Percentiles rank a stretch among this genome's conserved stretches.
Conservation (phyloP, 148 eudicot genomes). For the Linanthus parryae region DNA sequence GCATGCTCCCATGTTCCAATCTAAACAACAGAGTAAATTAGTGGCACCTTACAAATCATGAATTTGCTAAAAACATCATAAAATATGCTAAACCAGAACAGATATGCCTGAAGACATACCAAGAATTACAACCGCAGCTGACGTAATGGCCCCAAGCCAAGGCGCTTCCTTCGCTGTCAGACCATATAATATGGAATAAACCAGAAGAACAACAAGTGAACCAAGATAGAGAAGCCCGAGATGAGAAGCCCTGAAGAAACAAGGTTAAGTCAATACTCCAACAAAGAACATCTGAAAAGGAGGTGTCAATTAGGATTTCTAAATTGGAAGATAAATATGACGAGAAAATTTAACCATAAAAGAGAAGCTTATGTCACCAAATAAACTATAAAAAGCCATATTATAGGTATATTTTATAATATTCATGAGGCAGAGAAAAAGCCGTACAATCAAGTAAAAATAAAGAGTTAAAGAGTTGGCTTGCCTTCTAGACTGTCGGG, state of each 20-base stretch:
- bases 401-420: no score
- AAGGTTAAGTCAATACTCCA: no score
- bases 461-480: constrained; percentile 12
- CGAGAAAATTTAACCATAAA: no score
- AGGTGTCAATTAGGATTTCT: no score
- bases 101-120: no score
- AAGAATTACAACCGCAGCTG: constrained; percentile 89
- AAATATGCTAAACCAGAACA: no score
- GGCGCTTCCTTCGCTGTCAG: constrained; percentile 83
- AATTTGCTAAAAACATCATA: no score
- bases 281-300: no score
- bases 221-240: constrained; percentile 82
- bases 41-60: not conserved
- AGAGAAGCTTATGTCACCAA: no score
- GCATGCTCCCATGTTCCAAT: constrained; percentile 99
- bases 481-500: constrained; percentile 89
- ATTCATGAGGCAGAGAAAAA: no score
- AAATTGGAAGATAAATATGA: no score
- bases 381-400: no score
- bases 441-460: not conserved
- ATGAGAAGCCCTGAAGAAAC: constrained; percentile 70
- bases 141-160: constrained; percentile 96
- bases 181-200: constrained; percentile 86
- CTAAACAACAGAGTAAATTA: constrained; percentile 22
- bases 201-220: constrained; percentile 74